Evolutionary conservation across 768 basidiomycete species (phyloP).

Genomic region (Sporobolomyces pararoseus): DNA sequence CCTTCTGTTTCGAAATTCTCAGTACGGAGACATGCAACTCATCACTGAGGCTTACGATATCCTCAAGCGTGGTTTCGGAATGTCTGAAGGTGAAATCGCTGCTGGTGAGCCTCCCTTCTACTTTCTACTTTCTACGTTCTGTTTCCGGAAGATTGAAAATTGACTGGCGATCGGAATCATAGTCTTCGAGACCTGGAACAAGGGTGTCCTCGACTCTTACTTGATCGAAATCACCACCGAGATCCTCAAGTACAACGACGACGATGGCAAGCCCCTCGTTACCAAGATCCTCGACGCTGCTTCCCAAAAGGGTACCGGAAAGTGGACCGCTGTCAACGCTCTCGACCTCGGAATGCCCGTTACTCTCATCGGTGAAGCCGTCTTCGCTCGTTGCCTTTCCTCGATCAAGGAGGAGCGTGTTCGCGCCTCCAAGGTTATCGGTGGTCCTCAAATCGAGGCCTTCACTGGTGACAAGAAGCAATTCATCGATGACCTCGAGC

Average conservation of each 20-base stretch:
- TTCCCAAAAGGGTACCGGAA: slow-evolving; percentile 98
- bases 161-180: background rate
- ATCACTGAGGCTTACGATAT: slow-evolving; percentile 99
- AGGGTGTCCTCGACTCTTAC: slow-evolving; percentile 98
- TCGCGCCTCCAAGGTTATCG: slow-evolving; percentile 83
- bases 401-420: slow-evolving; percentile 93
- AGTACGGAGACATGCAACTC: slow-evolving; percentile 82
- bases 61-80: slow-evolving; percentile 89
- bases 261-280: slow-evolving; percentile 85
- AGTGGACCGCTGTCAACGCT: slow-evolving; percentile 96
- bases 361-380: slow-evolving; percentile 97
- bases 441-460: slow-evolving; percentile 82
- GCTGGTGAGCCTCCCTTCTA: slow-evolving; percentile 48
- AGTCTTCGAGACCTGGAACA: slow-evolving; percentile 95
- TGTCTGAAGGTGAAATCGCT: slow-evolving; percentile 82
- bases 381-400: slow-evolving; percentile 96
- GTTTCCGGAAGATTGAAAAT: too few species aligned
- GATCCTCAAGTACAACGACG: slow-evolving; percentile 94
- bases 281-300: slow-evolving; percentile 92
- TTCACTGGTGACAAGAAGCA: slow-evolving; percentile 98
- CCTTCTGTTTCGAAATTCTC: background rate
- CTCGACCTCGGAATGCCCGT: slow-evolving; percentile 82
- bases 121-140: background rate
- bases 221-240: slow-evolving; percentile 93
- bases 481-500: slow-evolving; percentile 98